Conservation (phyloP, 768 basidiomycete genomes). For the Phaffia australis region DNA sequence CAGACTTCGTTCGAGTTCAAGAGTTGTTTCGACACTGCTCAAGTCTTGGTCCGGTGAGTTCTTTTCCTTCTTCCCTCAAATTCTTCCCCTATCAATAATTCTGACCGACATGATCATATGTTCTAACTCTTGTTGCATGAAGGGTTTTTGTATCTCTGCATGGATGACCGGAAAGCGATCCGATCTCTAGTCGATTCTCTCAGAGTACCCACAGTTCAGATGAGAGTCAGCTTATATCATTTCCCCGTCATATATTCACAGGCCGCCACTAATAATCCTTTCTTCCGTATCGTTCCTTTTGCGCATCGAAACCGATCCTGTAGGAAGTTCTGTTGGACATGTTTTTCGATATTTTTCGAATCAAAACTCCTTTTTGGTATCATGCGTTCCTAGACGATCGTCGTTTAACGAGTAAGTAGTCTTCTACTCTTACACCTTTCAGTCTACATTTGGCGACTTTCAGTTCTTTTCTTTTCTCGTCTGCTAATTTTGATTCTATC, state of each 20-base stretch:
- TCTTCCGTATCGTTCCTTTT: not conserved
- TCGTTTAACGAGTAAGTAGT: constrained; percentile 65
- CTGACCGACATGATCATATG: not conserved
- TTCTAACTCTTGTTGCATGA: constrained; percentile 9
- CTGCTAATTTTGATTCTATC: not conserved
- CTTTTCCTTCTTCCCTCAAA: not conserved
- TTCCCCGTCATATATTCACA: not conserved
- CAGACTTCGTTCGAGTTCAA: constrained; percentile 63
- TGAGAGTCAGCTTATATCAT: constrained; percentile 50
- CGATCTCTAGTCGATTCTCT: constrained; percentile 73
- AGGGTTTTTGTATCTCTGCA: constrained; percentile 87
- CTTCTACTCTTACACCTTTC: constrained; percentile 16
- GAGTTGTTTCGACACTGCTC: constrained; percentile 69
- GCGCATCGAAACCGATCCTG: constrained; percentile 4
- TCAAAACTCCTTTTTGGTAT: constrained; percentile 86
- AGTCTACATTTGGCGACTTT: not conserved
- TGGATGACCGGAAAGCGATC: constrained; percentile 77
- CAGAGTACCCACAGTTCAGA: constrained; percentile 74
- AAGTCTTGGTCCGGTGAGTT: constrained; percentile 83
- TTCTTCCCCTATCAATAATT: not conserved
- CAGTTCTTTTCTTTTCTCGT: not conserved
- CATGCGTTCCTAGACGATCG: constrained; percentile 82
- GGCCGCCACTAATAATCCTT: no score
- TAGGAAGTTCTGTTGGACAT: constrained; percentile 89
- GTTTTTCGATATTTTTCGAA: constrained; percentile 85